Evolutionary conservation across 2,329 filamentous ascomycete species (phyloP).

Genomic region (Aaosphaeria arxii): DNA sequence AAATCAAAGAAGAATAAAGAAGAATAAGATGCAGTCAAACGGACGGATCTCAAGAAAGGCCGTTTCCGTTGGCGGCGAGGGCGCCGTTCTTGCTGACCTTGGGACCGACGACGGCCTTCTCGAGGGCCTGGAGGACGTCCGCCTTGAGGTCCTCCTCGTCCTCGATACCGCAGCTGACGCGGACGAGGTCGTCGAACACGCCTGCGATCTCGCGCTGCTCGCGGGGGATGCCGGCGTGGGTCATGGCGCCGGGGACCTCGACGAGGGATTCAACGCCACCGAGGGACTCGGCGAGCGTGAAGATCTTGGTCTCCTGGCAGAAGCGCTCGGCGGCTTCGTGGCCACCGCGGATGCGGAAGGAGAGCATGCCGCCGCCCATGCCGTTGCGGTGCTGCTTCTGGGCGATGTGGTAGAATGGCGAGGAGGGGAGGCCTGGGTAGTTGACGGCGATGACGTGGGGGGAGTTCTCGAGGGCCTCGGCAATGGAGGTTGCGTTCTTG

Average conservation of each 20-base stretch:
- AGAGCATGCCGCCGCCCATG: conserved; percentile 96
- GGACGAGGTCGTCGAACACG: conserved; percentile 90
- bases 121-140: conserved; percentile 80
- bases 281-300: conserved; percentile 88
- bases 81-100: conserved; percentile 32
- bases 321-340: conserved; percentile 84
- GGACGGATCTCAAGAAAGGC: neutral
- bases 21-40: too few species aligned
- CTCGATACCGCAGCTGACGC: conserved; percentile 92
- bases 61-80: neutral
- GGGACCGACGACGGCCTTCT: conserved; percentile 63
- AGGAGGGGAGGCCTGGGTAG: conserved; percentile 87
- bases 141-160: conserved; percentile 78
- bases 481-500: conserved; percentile 75
- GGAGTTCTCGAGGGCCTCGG: conserved; percentile 72
- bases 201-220: conserved; percentile 89
- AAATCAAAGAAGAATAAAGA: too few species aligned
- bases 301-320: conserved; percentile 85
- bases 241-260: conserved; percentile 94
- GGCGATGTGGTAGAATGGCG: conserved; percentile 82
- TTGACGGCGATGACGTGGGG: conserved; percentile 85
- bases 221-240: conserved; percentile 89
- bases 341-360: conserved; percentile 89
- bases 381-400: conserved; percentile 88
- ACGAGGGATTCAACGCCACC: conserved; percentile 90